Conservation (phyloP, 169 alveolate species). For the Plasmodium adleri region DNA sequence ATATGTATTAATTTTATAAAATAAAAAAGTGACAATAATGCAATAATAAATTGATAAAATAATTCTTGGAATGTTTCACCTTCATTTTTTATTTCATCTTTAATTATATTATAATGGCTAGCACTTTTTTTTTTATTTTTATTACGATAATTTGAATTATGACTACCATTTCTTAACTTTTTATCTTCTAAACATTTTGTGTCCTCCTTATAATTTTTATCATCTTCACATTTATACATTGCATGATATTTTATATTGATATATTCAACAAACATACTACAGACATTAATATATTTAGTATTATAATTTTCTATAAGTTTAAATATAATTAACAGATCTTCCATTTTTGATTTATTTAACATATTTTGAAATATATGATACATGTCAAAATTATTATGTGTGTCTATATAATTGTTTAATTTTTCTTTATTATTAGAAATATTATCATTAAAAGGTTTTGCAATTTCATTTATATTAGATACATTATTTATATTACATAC, state of each 20-base stretch:
- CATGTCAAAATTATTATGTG: neutral
- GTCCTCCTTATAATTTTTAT: neutral
- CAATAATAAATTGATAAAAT: slow-evolving; percentile 49
- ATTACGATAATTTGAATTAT: neutral
- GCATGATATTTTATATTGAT: slow-evolving; percentile 11
- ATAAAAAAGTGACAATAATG: slow-evolving; percentile 52
- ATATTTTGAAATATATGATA: neutral
- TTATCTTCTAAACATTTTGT: neutral
- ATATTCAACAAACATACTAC: slow-evolving; percentile 52
- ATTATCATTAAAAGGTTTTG: neutral
- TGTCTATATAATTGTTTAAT: neutral
- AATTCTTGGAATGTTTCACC: slow-evolving; percentile 49
- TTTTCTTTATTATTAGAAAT: neutral
- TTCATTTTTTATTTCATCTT: too few relatives aligned
- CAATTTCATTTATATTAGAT: neutral
- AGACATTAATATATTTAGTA: slow-evolving; percentile 20
- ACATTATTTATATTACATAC: neutral
- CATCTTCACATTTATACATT: neutral
- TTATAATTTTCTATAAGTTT: slow-evolving; percentile 23
- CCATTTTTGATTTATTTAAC: slow-evolving; percentile 13
- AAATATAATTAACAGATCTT: slow-evolving; percentile 51
- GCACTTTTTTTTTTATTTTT: neutral
- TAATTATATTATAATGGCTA: neutral
- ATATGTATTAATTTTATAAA: slow-evolving; percentile 49
- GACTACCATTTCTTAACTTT: neutral